Base-by-base conservation (phyloP, 148 eudicot species). In the Persicaria tinctoria region DNA sequence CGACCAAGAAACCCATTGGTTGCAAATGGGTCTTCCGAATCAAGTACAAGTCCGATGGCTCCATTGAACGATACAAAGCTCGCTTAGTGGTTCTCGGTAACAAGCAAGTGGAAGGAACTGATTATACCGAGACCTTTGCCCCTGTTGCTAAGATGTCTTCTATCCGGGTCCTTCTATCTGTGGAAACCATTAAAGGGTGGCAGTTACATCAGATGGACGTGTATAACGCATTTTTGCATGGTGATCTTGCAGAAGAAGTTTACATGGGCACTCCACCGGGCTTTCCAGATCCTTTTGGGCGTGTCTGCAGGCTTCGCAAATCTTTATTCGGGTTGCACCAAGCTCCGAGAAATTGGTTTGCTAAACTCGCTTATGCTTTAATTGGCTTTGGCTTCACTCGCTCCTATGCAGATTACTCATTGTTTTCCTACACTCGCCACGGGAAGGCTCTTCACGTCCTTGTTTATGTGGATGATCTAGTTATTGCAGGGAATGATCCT, bases 61-160 rank as follows among this genome's bases (percentile, higher is more conserved):
- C 56, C 1, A 50, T 73, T 73, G 75, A 73, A 20, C 6, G 73
- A 9, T 46, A 41, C 51, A 70, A 70, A 23, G 73, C 73, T 70
- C 73, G 48, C 16, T n/a, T 48, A 3, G 45, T 73, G 0, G 44
- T 48, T 8, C 41, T 48, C 17, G 59, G 59, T 3, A 48, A 48
- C 16, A 17, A 8, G 0, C 59, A 73, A 8, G 45, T 48, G 3
- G 41, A 18, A 2, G 75, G 75, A 1, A 27, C 8, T 7, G 70
- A 64, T 20, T 64, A 6, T 13, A 2, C 38, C 0, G 16, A 20
- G 0, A 17, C 75, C n/a, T 73, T 73, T 73, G 75, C 75, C 0
- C 45, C 13, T n/a, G 59, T 73, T 1, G 57, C 56, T 0, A 73
- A 73, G 8, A 18, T 73, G 32, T 6, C 46, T 0, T 48, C 59